Evolutionary conservation across 148 eudicot genomes (phyloP), one percentile per base, ranked within the genome.

Genomic region (Polygonum aviculare): DNA sequence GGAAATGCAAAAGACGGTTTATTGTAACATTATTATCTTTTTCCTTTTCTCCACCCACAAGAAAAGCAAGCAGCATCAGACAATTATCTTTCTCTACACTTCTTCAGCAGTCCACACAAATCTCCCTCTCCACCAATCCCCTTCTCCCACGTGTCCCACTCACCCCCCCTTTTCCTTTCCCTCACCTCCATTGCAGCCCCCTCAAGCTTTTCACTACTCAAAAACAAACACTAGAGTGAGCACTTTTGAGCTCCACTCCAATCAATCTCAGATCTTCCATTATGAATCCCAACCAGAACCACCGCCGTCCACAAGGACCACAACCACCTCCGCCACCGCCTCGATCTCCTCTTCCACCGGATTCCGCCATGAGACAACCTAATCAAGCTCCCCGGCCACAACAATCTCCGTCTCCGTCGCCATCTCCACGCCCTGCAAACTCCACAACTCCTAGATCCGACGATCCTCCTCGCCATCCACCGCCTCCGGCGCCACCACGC

Each of bases 21-120:
- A 26, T 1, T 59, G 65, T 59, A 35, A 22, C 33, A 59, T 22
- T 11, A 3, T 62, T 62, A 36, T 67, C 44, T 67, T 38, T 67
- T 67, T 67, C 44, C 38, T 38, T 67, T 67, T 5, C 72, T 35
- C 72, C n/a, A 33, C 45, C 40, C 19, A 67, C 72, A 67, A 36
- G 21, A 10, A 36, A 67, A 67, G 72, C 45, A 36, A 67, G 36
- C 15, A 31, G 45, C 72, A 67, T 67, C 72, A 67, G 44, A 14
- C 72, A 67, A 67, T 67, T 16, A 67, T 67, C 72, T 67, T 67
- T 67, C 72, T 15, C 72, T 36, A 16, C 72, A 15, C 72, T 67
- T 38, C 19, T 63, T 33, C 15, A 31, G 69, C 69, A 31, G 69
- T 38, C 44, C n/a, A 67, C 72, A 67, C 72, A 3, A 36, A 14